These are phyloP conservation scores for Entonaema liquescens DNA, from an alignment of 495 filamentous ascomycete genomes.

Conservation along the genomic window DNA sequence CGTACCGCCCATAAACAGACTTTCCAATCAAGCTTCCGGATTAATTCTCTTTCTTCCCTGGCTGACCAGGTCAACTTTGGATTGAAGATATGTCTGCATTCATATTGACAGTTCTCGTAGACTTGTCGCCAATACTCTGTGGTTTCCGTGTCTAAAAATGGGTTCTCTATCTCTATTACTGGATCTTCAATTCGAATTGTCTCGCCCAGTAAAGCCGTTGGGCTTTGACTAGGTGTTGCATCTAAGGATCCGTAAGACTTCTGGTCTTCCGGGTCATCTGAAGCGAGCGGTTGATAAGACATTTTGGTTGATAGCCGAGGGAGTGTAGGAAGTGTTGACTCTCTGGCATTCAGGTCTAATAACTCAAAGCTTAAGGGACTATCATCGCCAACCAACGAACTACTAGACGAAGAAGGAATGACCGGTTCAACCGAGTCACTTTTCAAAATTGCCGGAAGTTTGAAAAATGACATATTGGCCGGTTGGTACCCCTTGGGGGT, in stretches of 20 bases:
- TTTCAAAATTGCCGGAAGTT: slow-evolving; percentile 6
- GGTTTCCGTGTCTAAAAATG: slow-evolving; percentile 44
- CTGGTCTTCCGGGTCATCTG: slow-evolving; percentile 37
- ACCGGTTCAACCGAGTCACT: slow-evolving; percentile 10
- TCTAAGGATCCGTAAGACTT: slow-evolving; percentile 38
- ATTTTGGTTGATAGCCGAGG: slow-evolving; percentile 35
- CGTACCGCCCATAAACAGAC: slow-evolving; percentile 61
- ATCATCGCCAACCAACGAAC: slow-evolving; percentile 4
- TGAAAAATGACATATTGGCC: slow-evolving; percentile 24
- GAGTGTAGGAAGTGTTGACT: slow-evolving; percentile 6
- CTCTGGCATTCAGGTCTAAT: slow-evolving; percentile 22
- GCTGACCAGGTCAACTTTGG: slow-evolving; percentile 61
- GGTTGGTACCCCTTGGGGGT: slow-evolving; percentile 10
- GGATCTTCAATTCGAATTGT: slow-evolving; percentile 27
- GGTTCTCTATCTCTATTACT: slow-evolving; percentile 42
- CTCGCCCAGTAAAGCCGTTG: slow-evolving; percentile 28
- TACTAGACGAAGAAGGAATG: slow-evolving; percentile 20
- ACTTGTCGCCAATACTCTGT: slow-evolving; percentile 43
- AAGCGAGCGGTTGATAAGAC: slow-evolving; percentile 39
- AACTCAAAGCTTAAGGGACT: slow-evolving; percentile 25
- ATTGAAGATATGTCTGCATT: slow-evolving; percentile 63
- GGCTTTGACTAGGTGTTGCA: slow-evolving; percentile 20
- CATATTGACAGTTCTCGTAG: slow-evolving; percentile 50
- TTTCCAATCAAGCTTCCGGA: slow-evolving; percentile 63
- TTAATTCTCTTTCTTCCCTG: slow-evolving; percentile 60